phyloP scores from a whole-genome alignment of 805 yeast species.

The Teunomyces stri region DNA sequence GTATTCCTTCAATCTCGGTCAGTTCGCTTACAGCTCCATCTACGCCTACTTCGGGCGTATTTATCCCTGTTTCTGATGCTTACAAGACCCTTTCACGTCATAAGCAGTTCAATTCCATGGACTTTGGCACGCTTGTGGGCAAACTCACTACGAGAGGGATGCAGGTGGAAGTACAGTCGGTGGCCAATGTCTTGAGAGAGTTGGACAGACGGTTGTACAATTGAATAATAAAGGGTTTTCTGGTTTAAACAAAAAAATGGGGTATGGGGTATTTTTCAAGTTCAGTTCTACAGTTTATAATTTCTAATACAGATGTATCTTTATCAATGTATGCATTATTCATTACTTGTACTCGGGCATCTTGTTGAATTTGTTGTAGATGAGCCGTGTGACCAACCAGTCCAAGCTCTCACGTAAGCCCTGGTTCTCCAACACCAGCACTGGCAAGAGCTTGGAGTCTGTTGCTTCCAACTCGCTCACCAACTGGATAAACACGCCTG shows the following conservation, averaged over 20 bases:
- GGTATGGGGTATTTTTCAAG: background rate
- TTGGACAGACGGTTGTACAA: constrained; percentile 66
- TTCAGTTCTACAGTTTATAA: constrained; percentile 1
- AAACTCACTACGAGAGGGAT: constrained; percentile 77
- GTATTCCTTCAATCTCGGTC: constrained; percentile 16
- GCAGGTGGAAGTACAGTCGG: constrained; percentile 90
- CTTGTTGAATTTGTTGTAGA: constrained; percentile 59
- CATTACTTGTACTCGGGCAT: constrained; percentile 51
- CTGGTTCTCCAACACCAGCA: constrained; percentile 78
- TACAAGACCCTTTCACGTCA: constrained; percentile 84
- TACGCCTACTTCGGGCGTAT: constrained; percentile 40
- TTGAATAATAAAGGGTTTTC: constrained; percentile 14
- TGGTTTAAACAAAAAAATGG: background rate
- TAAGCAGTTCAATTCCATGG: constrained; percentile 69
- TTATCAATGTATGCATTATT: too few species aligned
- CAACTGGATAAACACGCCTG: constrained; percentile 76
- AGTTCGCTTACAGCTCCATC: constrained; percentile 13
- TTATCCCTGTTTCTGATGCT: constrained; percentile 87
- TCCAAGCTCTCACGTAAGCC: constrained; percentile 87
- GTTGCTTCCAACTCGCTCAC: constrained; percentile 84
- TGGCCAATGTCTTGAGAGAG: constrained; percentile 79
- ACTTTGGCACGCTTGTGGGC: constrained; percentile 70
- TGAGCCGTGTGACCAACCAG: constrained; percentile 77
- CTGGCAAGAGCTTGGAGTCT: constrained; percentile 85
- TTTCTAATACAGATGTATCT: background rate